Evolutionary conservation across 208 protist species (phyloP), one percentile per base, ranked within the genome.

Genomic region (Acanthamoeba lugdunensis): DNA sequence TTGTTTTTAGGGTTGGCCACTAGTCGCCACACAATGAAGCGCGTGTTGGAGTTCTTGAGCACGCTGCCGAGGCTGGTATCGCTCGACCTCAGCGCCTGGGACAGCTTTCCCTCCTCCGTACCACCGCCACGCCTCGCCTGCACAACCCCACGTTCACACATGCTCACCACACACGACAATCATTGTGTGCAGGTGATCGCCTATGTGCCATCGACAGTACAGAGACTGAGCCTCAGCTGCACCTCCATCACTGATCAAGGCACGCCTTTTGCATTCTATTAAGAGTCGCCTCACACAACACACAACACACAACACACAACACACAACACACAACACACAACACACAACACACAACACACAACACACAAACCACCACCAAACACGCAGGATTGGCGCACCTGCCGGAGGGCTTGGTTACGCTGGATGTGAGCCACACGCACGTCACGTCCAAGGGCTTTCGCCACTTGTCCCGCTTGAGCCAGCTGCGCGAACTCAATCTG

Each of bases 61-160:
- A 75, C 23, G 0, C n/a, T 75, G 28, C 67, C 67, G 67, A 33
- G 23, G 9, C n/a, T n/a, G 25, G n/a, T 41, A 0, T 75, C 67
- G 67, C 67, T 75, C 67, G 67, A 75, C 67, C 30, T 75, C 28
- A 30, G 21, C n/a, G 67, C 67, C 28, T 75, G 67, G 67, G 67
- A 75, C 67, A 8, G 6, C 23, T 75, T 75, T n/a, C 28, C 67
- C n/a, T 14, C 14, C 28, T 23, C n/a, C 4, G 67, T 69, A 69
- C 61, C 61, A 28, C 45, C 37, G 37, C 37, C 37, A 41, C 37
- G 3, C 2, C 37, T 41, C 37, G 0, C 37, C 37, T 41, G 1
- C 37, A 41, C 37, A 41, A 41, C 4, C 37, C 37, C 37, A 41
- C 3, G 37, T 41, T 41, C 37, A 41, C 37, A 41, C 37, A 41